phyloP scores from a whole-genome alignment of 768 basidiomycete genomes.

The Tulasnella sp. region DNA sequence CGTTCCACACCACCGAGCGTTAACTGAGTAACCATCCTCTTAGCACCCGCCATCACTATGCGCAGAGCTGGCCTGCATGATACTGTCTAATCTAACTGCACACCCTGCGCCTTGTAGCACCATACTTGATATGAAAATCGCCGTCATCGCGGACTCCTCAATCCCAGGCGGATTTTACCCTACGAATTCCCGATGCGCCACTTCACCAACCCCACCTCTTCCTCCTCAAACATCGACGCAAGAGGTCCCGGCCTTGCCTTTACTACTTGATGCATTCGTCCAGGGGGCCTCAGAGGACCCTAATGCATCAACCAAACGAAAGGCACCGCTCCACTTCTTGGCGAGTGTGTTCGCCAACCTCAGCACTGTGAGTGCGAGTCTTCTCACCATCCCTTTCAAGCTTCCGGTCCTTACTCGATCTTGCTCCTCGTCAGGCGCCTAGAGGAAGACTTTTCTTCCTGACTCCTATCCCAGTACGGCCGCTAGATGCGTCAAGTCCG shows the following conservation, averaged over 20 bases:
- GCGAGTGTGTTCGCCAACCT: conserved; percentile 93
- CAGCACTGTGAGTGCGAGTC: conserved; percentile 50
- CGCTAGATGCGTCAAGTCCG: conserved; percentile 28
- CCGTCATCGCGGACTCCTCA: conserved; percentile 50
- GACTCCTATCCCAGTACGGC: conserved; percentile 51
- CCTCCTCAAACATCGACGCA: conserved; percentile 43
- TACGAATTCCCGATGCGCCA: conserved; percentile 71
- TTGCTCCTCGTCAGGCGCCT: conserved; percentile 47
- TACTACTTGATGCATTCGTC: conserved; percentile 85
- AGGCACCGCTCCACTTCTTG: conserved; percentile 82
- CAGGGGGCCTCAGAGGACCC: conserved; percentile 53
- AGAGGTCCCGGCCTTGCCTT: conserved; percentile 59
- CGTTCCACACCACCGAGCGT: background rate
- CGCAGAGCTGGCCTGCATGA: conserved; percentile 93
- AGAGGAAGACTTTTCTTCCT: conserved; percentile 74
- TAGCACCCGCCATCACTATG: conserved; percentile 87
- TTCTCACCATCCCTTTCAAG: background rate
- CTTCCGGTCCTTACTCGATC: background rate
- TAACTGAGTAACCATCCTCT: background rate
- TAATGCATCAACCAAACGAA: conserved; percentile 33
- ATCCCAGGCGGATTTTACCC: conserved; percentile 47
- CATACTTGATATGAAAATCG: conserved; percentile 57
- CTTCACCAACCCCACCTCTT: conserved; percentile 67
- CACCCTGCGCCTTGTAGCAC: conserved; percentile 57
- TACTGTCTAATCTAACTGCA: conserved; percentile 87